These are phyloP conservation scores for Aspergillus thermomutatus DNA, from an alignment of 2,329 filamentous ascomycete genomes.

Conservation along the genomic window DNA sequence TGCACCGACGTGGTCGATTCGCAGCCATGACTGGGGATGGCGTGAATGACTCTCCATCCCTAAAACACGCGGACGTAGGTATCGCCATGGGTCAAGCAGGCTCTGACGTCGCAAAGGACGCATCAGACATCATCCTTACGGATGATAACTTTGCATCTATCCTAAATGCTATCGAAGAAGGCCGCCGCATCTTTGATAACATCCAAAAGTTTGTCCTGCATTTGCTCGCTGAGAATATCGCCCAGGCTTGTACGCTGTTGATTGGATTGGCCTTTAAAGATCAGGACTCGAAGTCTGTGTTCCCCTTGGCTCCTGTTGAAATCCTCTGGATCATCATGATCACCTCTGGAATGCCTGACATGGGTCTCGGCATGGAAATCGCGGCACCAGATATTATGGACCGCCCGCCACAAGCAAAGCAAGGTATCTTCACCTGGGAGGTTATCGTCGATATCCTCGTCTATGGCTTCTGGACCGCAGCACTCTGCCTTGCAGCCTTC, in stretches of 20 bases:
- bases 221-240: slow-evolving; percentile 75
- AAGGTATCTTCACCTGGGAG: slow-evolving; percentile 73
- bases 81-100: slow-evolving; percentile 83
- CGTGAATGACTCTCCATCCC: slow-evolving; percentile 79
- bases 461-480: slow-evolving; percentile 75
- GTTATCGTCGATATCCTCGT: slow-evolving; percentile 75
- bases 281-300: slow-evolving; percentile 66
- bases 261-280: slow-evolving; percentile 82
- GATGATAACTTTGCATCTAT: slow-evolving; percentile 89
- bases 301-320: slow-evolving; percentile 79
- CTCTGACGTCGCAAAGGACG: slow-evolving; percentile 74
- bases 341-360: slow-evolving; percentile 81
- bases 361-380: slow-evolving; percentile 77
- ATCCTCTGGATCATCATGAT: slow-evolving; percentile 96
- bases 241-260: slow-evolving; percentile 76
- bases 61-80: slow-evolving; percentile 78
- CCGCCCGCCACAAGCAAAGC: slow-evolving; percentile 69
- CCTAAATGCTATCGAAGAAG: slow-evolving; percentile 77
- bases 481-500: slow-evolving; percentile 63
- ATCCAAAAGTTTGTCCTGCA: slow-evolving; percentile 86
- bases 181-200: slow-evolving; percentile 82
- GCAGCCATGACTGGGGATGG: slow-evolving; percentile 89
- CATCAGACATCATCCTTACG: slow-evolving; percentile 66
- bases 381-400: slow-evolving; percentile 74
- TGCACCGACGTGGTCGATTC: slow-evolving; percentile 59